Conservation (phyloP, 2,329 filamentous ascomycete genomes). For the Lachnellula hyalina region DNA sequence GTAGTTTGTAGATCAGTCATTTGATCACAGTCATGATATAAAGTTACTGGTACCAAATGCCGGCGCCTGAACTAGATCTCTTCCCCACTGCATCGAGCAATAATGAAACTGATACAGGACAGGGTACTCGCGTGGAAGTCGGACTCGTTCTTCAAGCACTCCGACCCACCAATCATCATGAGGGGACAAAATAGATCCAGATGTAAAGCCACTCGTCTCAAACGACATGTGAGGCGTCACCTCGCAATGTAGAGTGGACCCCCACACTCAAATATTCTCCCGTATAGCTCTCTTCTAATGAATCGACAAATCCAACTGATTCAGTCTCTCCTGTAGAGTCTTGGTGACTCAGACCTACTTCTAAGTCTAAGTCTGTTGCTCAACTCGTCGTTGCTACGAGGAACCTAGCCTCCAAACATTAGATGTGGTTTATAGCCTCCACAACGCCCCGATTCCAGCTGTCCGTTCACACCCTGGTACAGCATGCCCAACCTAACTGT, state of each 20-base stretch:
- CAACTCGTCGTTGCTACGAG: background rate
- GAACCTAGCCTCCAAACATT: background rate
- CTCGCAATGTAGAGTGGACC: slow-evolving; percentile 1
- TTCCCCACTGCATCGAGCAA: background rate
- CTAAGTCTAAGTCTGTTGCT: background rate
- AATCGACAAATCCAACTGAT: background rate
- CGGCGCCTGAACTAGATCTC: slow-evolving; percentile 17
- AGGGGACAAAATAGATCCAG: background rate
- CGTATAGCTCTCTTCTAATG: background rate
- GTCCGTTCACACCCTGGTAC: slow-evolving; percentile 12
- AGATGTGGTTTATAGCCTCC: background rate
- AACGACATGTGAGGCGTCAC: slow-evolving; percentile 8
- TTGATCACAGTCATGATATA: background rate
- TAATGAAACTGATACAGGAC: slow-evolving; percentile 14
- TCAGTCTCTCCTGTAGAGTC: background rate
- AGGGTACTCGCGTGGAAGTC: background rate
- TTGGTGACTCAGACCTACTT: background rate
- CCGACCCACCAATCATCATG: slow-evolving; percentile 5
- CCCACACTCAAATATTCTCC: too few relatives aligned
- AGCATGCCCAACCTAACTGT: background rate
- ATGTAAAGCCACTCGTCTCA: slow-evolving; percentile 7
- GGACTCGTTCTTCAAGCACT: slow-evolving; percentile 20
- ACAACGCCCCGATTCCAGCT: slow-evolving; percentile 10
- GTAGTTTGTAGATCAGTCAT: slow-evolving; percentile 1
- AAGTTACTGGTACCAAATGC: background rate